Percentiles rank a stretch among this genome's conserved stretches.
These are phyloP conservation scores for Clonostachys byssicola DNA, from an alignment of 2,329 filamentous ascomycete species.

Conservation along the genomic window DNA sequence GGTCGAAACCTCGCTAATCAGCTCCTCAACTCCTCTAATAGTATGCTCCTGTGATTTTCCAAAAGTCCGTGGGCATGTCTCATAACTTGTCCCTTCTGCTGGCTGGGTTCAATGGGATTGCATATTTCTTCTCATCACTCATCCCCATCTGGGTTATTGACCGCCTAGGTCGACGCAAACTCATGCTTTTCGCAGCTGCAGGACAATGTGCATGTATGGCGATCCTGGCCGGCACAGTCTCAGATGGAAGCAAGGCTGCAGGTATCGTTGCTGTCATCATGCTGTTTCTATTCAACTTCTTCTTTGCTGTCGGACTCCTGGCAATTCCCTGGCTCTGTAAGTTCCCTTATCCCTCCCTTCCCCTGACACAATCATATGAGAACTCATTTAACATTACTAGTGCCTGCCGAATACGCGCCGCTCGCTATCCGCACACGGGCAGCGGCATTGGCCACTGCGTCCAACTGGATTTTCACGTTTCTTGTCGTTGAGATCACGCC, in stretches of 20 bases:
- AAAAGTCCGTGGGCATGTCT: slow-evolving; percentile 34
- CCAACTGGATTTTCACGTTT: slow-evolving; percentile 27
- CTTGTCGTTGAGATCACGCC: slow-evolving; percentile 35
- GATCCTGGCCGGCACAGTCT: slow-evolving; percentile 16
- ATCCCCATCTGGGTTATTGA: slow-evolving; percentile 43
- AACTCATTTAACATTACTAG: neutral
- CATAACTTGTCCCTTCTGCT: slow-evolving; percentile 41
- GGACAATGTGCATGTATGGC: slow-evolving; percentile 34
- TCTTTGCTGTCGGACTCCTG: slow-evolving; percentile 24
- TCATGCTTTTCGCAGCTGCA: slow-evolving; percentile 10
- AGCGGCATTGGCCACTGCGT: slow-evolving; percentile 22
- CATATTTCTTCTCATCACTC: slow-evolving; percentile 31
- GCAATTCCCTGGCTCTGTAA: slow-evolving; percentile 18
- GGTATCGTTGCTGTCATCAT: slow-evolving; percentile 33
- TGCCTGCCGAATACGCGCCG: slow-evolving; percentile 9
- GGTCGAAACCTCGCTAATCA: neutral
- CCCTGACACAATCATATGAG: neutral
- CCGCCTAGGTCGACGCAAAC: slow-evolving; percentile 32
- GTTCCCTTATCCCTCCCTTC: neutral
- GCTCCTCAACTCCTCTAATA: neutral
- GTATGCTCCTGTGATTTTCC: slow-evolving; percentile 29
- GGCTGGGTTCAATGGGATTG: slow-evolving; percentile 46
- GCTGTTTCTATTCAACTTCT: slow-evolving; percentile 33
- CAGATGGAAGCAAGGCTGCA: slow-evolving; percentile 6
- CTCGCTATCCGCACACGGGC: slow-evolving; percentile 22